Conservation (phyloP, 805 yeast genomes). For the Candida koratica region DNA sequence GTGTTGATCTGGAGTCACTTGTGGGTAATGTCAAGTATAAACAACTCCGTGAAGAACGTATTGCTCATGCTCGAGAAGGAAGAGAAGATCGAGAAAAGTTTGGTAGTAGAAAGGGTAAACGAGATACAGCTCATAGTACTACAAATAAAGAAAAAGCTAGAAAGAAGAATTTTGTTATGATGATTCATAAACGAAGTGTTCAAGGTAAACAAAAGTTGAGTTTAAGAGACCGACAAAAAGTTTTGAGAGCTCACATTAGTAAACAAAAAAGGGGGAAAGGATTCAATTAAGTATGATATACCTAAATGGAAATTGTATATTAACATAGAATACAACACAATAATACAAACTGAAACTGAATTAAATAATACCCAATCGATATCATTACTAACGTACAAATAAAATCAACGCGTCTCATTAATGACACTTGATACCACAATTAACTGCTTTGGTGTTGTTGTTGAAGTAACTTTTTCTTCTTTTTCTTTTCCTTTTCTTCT, state of each 20-base stretch:
- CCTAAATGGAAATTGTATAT: not conserved
- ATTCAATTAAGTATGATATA: not conserved
- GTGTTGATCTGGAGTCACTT: slow-evolving; percentile 73
- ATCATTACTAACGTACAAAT: slow-evolving; percentile 6
- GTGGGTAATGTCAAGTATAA: slow-evolving; percentile 79
- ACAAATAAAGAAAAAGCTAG: slow-evolving; percentile 95
- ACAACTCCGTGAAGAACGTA: slow-evolving; percentile 84
- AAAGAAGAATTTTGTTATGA: slow-evolving; percentile 98
- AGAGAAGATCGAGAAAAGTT: slow-evolving; percentile 88
- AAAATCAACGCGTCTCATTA: not conserved
- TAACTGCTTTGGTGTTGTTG: no score
- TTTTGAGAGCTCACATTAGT: slow-evolving; percentile 77
- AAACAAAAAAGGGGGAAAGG: slow-evolving; percentile 60
- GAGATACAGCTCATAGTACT: slow-evolving; percentile 71
- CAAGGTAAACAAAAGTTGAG: slow-evolving; percentile 92
- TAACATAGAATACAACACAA: slow-evolving; percentile 7
- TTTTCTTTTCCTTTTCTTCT: slow-evolving; percentile 17
- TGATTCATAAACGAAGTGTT: slow-evolving; percentile 91
- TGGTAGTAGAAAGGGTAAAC: slow-evolving; percentile 82
- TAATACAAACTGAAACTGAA: slow-evolving; percentile 7
- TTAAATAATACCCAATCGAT: slow-evolving; percentile 4
- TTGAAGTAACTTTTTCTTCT: slow-evolving; percentile 15
- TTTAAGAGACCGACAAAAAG: slow-evolving; percentile 84
- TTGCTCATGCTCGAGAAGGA: slow-evolving; percentile 85
- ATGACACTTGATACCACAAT: no score